phyloP scores from a whole-genome alignment of 2,329 filamentous ascomycete genomes.

The Polychaeton citri region DNA sequence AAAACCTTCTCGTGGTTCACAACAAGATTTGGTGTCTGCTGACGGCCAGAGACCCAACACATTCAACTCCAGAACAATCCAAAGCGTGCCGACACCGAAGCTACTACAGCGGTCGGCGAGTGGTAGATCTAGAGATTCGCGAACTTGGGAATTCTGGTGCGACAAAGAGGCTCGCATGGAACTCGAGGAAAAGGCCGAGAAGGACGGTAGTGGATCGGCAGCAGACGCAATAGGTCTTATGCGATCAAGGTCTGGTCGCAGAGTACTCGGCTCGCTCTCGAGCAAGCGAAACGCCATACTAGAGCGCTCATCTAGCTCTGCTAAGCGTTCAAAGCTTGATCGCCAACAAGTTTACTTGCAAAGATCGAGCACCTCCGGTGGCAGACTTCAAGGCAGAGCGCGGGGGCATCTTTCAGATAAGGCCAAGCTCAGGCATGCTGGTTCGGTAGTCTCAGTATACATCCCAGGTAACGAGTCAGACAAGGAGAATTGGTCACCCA shows the following conservation, averaged over 20 bases:
- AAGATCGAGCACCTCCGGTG: constrained; percentile 17
- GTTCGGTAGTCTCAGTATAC: constrained; percentile 25
- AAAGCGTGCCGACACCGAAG: constrained; percentile 1
- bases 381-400: constrained; percentile 15
- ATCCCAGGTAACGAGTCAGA: constrained; percentile 62
- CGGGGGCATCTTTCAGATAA: constrained; percentile 1
- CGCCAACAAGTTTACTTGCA: constrained; percentile 21
- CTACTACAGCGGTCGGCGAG: constrained; percentile 43
- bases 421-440: constrained; percentile 16
- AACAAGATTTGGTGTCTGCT: constrained; percentile 15
- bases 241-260: constrained; percentile 52
- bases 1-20: constrained; percentile 28
- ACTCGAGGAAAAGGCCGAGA: constrained; percentile 66
- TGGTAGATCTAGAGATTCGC: constrained; percentile 65
- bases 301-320: constrained; percentile 6
- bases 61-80: constrained; percentile 42
- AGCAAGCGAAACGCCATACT: constrained; percentile 49
- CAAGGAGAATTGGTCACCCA: constrained; percentile 80
- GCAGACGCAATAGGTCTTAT: constrained; percentile 71
- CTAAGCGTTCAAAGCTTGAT: constrained; percentile 34
- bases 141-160: constrained; percentile 84
- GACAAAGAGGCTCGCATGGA: constrained; percentile 69
- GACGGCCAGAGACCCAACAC: constrained; percentile 38
- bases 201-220: constrained; percentile 66
- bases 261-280: constrained; percentile 37